Evolutionary conservation across 2,329 filamentous ascomycete genomes (phyloP).

Genomic region (Talaromyces sp.): DNA sequence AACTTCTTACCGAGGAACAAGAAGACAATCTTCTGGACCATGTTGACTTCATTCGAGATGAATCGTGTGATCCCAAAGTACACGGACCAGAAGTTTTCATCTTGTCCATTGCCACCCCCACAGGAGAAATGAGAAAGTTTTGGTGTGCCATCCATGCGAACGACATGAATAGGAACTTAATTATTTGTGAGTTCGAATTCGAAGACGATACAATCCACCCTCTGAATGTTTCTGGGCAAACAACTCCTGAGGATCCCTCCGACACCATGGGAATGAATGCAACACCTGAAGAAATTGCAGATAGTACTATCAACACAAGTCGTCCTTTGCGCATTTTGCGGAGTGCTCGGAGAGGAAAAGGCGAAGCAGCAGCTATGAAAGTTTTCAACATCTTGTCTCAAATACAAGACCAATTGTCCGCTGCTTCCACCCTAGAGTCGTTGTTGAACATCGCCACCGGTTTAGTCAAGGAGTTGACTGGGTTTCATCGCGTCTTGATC

Average conservation of each 20-base stretch:
- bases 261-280: conserved; percentile 70
- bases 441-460: conserved; percentile 79
- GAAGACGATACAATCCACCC: conserved; percentile 70
- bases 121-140: conserved; percentile 56
- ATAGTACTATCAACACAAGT: conserved; percentile 68
- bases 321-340: conserved; percentile 66
- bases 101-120: conserved; percentile 60
- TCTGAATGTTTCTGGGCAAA: conserved; percentile 53
- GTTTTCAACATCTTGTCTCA: conserved; percentile 91
- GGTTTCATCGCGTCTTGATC: conserved; percentile 88
- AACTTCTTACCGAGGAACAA: conserved; percentile 78
- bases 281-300: conserved; percentile 65
- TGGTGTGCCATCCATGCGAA: conserved; percentile 86
- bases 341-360: conserved; percentile 67
- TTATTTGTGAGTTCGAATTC: conserved; percentile 84
- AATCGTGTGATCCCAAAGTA: conserved; percentile 65
- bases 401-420: conserved; percentile 77
- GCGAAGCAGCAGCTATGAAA: conserved; percentile 85
- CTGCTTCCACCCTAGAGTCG: conserved; percentile 61
- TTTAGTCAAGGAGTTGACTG: conserved; percentile 81
- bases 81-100: conserved; percentile 86
- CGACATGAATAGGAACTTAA: conserved; percentile 58
- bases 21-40: conserved; percentile 78
- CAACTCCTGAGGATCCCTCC: conserved; percentile 58
- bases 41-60: conserved; percentile 79